A percentile compares a stretch with the other conserved stretches of the same genome.
phyloP scores from a whole-genome alignment of 108 stramenopile species.

The Nannochloropsis salina region DNA sequence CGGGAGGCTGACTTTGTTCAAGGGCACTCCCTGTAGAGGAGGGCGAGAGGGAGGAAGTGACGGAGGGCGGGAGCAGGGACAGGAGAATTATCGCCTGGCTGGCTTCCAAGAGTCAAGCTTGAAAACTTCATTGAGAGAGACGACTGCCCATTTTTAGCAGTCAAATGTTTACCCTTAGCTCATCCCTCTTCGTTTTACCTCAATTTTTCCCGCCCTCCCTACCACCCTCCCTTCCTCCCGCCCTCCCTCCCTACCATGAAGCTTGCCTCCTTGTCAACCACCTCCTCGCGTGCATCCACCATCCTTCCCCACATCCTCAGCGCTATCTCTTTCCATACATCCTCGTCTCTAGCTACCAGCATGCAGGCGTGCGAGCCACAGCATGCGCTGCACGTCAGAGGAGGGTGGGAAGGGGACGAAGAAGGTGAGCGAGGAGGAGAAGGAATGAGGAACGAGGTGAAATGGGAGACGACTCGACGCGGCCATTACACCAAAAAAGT shows the following conservation, averaged over 20 bases:
- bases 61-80: neutral
- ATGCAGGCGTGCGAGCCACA: slow-evolving; percentile 6
- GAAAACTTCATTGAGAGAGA: too few species aligned
- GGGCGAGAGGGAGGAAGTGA: neutral
- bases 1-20: neutral
- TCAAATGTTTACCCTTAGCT: too few species aligned
- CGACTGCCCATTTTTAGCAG: too few species aligned
- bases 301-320: neutral
- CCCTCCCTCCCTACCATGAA: neutral
- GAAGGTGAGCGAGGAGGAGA: neutral
- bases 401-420: neutral
- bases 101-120: too few species aligned
- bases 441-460: neutral
- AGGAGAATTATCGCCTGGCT: too few species aligned
- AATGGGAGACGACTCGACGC: neutral
- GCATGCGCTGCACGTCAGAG: neutral
- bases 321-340: slow-evolving; percentile 17
- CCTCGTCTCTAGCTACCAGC: neutral
- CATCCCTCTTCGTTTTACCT: too few species aligned
- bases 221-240: neutral
- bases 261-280: neutral
- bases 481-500: too few species aligned
- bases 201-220: too few species aligned
- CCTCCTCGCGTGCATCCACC: neutral
- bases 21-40: neutral